Percentiles rank a stretch among this genome's conserved stretches.
Evolutionary conservation across 805 yeast species (phyloP).

Genomic region (Isabelozyma gotoi): DNA sequence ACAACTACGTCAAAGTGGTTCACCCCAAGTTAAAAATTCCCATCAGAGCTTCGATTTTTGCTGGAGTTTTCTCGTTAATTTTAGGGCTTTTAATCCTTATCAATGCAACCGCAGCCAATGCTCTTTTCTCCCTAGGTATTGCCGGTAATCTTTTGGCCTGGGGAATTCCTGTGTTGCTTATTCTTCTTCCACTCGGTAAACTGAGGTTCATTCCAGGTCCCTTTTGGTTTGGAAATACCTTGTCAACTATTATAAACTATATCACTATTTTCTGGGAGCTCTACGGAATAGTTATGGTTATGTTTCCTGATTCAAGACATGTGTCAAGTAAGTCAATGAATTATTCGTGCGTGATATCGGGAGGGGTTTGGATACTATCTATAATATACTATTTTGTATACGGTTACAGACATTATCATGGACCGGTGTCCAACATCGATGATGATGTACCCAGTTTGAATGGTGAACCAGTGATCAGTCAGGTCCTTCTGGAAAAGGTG

Average conservation of each 20-base stretch:
- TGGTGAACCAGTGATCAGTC: not conserved
- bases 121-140: constrained; percentile 62
- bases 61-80: constrained; percentile 45
- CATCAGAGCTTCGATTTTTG: constrained; percentile 60
- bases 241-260: constrained; percentile 46
- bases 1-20: constrained; percentile 53
- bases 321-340: constrained; percentile 57
- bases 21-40: constrained; percentile 61
- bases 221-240: constrained; percentile 55
- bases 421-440: constrained; percentile 44
- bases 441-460: not conserved
- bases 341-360: constrained; percentile 64
- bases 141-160: constrained; percentile 64
- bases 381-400: constrained; percentile 49
- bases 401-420: constrained; percentile 56
- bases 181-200: constrained; percentile 50
- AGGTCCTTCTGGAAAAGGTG: not conserved
- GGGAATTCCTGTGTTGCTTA: constrained; percentile 59
- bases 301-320: constrained; percentile 55
- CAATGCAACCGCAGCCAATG: constrained; percentile 60
- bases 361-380: constrained; percentile 58
- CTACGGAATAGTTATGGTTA: constrained; percentile 54
- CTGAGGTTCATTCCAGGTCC: constrained; percentile 62
- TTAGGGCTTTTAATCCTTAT: constrained; percentile 61
- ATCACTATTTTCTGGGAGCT: constrained; percentile 47